Percentiles rank a stretch among this genome's conserved stretches.
These are phyloP conservation scores for Hydrangea macrophylla DNA, from an alignment of 148 eudicot species.

Conservation along the genomic window DNA sequence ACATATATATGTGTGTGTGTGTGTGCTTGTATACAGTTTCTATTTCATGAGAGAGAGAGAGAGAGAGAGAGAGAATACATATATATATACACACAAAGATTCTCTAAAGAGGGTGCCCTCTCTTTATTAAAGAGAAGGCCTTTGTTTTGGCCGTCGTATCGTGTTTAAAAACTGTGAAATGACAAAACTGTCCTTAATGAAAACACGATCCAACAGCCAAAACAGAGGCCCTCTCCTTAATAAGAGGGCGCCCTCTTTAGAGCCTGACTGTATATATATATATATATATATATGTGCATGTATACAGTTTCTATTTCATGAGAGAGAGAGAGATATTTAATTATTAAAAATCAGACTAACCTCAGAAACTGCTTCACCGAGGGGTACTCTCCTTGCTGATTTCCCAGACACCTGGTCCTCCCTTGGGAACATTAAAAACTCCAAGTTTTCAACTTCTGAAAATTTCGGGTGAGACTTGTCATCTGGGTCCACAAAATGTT, in stretches of 20 bases:
- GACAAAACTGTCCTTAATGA: too few relatives aligned
- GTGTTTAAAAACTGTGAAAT: too few relatives aligned
- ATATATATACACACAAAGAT: too few relatives aligned
- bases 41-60: not conserved
- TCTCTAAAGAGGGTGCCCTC: too few relatives aligned
- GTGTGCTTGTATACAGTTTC: too few relatives aligned
- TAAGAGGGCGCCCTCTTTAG: too few relatives aligned
- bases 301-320: not conserved
- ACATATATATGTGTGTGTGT: too few relatives aligned
- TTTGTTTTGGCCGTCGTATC: too few relatives aligned
- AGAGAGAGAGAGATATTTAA: not conserved
- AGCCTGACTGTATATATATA: not conserved
- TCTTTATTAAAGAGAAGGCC: too few relatives aligned
- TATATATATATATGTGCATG: not conserved
- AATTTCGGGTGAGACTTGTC: conserved; percentile 95
- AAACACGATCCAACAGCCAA: too few relatives aligned
- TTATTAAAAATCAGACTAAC: conserved; percentile 31
- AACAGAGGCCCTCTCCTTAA: too few relatives aligned
- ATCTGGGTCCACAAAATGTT: conserved; percentile 95
- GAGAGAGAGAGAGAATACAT: too few relatives aligned
- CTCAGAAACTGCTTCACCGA: conserved; percentile 81
- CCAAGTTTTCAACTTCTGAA: conserved; percentile 62
- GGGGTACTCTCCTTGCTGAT: conserved; percentile 53
- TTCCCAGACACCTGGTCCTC: conserved; percentile 83
- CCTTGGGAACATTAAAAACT: conserved; percentile 93